Evolutionary conservation across 2,329 filamentous ascomycete genomes (phyloP), one percentile per base, ranked within the genome.

Genomic region (Penicillium sclerotigenum): DNA sequence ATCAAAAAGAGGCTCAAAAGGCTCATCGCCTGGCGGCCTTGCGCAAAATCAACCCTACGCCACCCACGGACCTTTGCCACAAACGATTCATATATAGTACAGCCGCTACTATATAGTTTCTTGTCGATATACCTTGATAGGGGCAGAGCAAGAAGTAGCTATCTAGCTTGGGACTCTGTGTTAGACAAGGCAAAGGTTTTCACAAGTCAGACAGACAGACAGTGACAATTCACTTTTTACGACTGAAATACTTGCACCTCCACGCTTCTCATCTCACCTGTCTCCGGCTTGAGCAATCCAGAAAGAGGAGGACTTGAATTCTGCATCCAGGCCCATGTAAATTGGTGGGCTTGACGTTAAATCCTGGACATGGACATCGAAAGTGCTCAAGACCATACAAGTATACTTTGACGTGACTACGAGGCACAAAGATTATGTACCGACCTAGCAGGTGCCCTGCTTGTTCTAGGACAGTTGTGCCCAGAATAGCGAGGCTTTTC

Each of bases 81-180:
- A 58, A 72, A 70, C 73, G 66, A 74, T 69, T 68, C 43, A 66
- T 64, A 65, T 65, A 75, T 77, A 77, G 74, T 78, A 75, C 72
- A 73, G 69, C 73, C 70, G 72, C 77, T 79, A 75, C 76, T 81
- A 81, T 82, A 83, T 84, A 85, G 80, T 82, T 82, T 81, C 79
- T 80, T 85, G 80, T 85, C 82, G 82, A 85, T 83, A 84, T 82
- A 83, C 83, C 80, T 85, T 84, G 79, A 84, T 86, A 86, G 82
- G 82, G 83, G 79, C 83, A 80, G 79, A 79, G 68, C 79, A 79
- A 75, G 78, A 78, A 76, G 73, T 80, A 75, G 71, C 71, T 65
- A 67, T 82, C 83, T 88, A 89, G 86, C 84, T 84, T 84, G 82
- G 76, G 76, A 75, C 71, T 86, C 83, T 85, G 85, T 85, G 85